phyloP scores from a whole-genome alignment of 2,329 filamentous ascomycete species.

The Coniella lustricola region DNA sequence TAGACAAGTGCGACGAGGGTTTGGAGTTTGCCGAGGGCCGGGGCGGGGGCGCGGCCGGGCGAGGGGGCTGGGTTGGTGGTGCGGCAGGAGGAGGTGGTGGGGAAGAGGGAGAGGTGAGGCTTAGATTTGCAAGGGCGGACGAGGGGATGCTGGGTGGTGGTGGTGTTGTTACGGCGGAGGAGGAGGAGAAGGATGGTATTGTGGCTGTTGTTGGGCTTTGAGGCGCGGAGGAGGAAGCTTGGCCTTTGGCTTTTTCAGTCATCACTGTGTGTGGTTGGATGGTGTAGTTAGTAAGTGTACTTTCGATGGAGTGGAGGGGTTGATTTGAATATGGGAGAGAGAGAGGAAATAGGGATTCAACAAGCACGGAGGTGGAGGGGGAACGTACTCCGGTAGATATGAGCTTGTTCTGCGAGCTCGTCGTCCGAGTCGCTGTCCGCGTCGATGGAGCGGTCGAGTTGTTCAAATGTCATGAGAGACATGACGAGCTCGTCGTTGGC shows the following conservation, averaged over 20 bases:
- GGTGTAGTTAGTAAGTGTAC: too few relatives aligned
- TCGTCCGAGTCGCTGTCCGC: conserved; percentile 66
- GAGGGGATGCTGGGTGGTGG: too few relatives aligned
- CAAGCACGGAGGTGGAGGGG: background rate
- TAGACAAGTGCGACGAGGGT: conserved; percentile 44
- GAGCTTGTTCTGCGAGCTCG: conserved; percentile 59
- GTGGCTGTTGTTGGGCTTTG: conserved; percentile 25
- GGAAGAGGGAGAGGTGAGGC: conserved; percentile 29
- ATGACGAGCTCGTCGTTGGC: conserved; percentile 95
- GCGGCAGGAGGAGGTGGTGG: conserved; percentile 25
- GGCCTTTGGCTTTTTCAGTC: conserved; percentile 39
- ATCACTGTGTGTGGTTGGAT: too few relatives aligned
- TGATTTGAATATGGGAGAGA: too few relatives aligned
- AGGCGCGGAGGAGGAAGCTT: conserved; percentile 36
- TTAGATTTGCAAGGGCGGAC: conserved; percentile 38
- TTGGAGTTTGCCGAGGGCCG: conserved; percentile 39
- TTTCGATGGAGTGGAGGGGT: too few relatives aligned
- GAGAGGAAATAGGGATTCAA: background rate
- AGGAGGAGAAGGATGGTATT: too few relatives aligned
- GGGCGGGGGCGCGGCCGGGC: conserved; percentile 37
- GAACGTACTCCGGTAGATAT: conserved; percentile 52
- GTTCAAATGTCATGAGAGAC: conserved; percentile 88
- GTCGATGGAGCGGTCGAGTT: conserved; percentile 80
- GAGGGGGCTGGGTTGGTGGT: conserved; percentile 27
- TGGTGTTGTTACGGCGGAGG: too few relatives aligned